A percentile compares a stretch with the other conserved stretches of the same genome.
phyloP scores from a whole-genome alignment of 495 filamentous ascomycete species.

The Penicillium atrosanguineum region DNA sequence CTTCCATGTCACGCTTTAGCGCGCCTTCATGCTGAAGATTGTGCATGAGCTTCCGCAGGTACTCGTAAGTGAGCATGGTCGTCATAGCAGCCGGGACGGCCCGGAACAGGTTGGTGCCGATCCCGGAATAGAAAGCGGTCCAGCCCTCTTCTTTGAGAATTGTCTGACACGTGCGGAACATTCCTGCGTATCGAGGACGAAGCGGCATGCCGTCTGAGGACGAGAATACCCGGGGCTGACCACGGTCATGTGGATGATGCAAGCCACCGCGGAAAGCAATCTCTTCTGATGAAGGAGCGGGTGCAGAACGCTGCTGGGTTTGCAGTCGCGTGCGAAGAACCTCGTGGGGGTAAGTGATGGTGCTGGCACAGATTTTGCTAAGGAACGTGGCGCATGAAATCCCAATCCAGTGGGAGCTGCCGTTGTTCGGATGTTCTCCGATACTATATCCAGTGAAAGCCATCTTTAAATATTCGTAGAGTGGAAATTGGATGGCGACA shows the following conservation, averaged over 20 bases:
- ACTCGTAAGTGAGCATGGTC: conserved; percentile 96
- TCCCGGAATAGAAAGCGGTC: conserved; percentile 94
- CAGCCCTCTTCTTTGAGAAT: conserved; percentile 92
- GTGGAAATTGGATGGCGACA: conserved; percentile 95
- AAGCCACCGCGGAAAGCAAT: conserved; percentile 65
- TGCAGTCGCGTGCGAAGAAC: conserved; percentile 88
- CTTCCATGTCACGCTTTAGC: conserved; percentile 30
- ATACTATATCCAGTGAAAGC: conserved; percentile 85
- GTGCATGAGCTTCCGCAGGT: conserved; percentile 60
- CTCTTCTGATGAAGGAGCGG: conserved; percentile 46
- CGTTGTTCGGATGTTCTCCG: conserved; percentile 62
- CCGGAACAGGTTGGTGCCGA: conserved; percentile 96
- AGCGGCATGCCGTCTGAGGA: conserved; percentile 58
- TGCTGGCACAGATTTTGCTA: conserved; percentile 92
- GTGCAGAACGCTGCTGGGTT: conserved; percentile 67
- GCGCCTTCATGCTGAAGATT: conserved; percentile 50
- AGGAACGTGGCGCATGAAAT: conserved; percentile 87
- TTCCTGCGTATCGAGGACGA: conserved; percentile 72
- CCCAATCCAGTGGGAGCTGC: conserved; percentile 64
- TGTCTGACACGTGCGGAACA: conserved; percentile 76
- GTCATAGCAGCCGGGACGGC: conserved; percentile 94
- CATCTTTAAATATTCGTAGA: conserved; percentile 91
- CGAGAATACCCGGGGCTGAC: conserved; percentile 43
- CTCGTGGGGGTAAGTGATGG: conserved; percentile 95
- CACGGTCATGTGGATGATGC: conserved; percentile 41